Evolutionary conservation across 2,329 filamentous ascomycete species (phyloP).

Genomic region (Aspergillus tanneri): DNA sequence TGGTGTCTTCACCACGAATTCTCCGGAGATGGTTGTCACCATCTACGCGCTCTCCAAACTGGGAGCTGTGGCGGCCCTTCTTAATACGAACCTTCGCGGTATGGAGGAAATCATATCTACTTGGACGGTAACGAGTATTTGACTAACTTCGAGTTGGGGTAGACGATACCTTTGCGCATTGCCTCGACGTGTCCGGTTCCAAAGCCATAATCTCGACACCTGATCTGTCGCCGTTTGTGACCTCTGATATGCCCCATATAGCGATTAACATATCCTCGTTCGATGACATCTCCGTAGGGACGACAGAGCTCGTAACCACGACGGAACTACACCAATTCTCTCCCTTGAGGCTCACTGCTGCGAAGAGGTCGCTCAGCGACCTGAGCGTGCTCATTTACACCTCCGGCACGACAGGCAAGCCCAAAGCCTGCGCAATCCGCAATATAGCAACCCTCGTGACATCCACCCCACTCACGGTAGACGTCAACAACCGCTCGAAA

Average conservation of each 20-base stretch:
- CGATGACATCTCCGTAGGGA: constrained; percentile 21
- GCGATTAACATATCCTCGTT: constrained; percentile 43
- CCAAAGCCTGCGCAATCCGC: constrained; percentile 47
- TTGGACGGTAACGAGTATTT: not conserved
- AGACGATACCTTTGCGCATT: constrained; percentile 49
- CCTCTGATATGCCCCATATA: constrained; percentile 36
- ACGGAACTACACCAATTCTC: constrained; percentile 29
- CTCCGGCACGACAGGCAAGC: constrained; percentile 50
- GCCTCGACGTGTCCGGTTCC: constrained; percentile 44
- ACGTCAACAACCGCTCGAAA: constrained; percentile 39
- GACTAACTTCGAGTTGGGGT: not conserved
- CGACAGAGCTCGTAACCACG: constrained; percentile 27
- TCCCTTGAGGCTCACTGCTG: constrained; percentile 22
- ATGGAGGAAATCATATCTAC: constrained; percentile 6
- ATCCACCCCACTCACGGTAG: constrained; percentile 37
- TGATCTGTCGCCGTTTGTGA: constrained; percentile 41
- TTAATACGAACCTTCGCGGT: constrained; percentile 51
- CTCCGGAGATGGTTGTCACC: constrained; percentile 49
- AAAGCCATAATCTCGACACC: constrained; percentile 47
- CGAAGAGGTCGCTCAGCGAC: constrained; percentile 38
- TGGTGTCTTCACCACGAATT: constrained; percentile 51
- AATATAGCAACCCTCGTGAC: constrained; percentile 41
- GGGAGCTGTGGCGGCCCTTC: constrained; percentile 46
- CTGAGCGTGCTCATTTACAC: constrained; percentile 47
- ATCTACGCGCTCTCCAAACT: constrained; percentile 49